Conservation (phyloP, 495 filamentous ascomycete species). For the Podospora sp. region DNA sequence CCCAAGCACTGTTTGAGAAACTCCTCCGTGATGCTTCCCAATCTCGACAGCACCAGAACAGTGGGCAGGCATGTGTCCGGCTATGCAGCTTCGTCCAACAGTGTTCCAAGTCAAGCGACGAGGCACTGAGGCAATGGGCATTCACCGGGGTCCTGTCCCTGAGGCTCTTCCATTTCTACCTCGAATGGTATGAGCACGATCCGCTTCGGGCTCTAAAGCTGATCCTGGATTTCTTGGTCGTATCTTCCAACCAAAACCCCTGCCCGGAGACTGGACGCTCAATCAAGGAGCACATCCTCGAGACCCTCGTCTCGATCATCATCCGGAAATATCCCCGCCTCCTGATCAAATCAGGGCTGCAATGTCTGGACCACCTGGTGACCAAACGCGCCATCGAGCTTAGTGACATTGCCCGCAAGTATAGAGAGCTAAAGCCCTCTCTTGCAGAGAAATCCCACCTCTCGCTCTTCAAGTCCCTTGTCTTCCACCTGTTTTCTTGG, state of each 20-base stretch:
- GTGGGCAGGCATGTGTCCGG: constrained; percentile 51
- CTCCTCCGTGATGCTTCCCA: constrained; percentile 50
- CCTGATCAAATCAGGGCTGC: constrained; percentile 64
- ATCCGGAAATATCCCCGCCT: constrained; percentile 52
- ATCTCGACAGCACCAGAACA: constrained; percentile 39
- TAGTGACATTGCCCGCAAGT: constrained; percentile 40
- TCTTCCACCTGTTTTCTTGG: constrained; percentile 60
- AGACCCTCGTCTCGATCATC: constrained; percentile 52
- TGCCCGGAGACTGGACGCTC: constrained; percentile 35
- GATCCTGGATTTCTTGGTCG: constrained; percentile 61
- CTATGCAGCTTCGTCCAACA: constrained; percentile 59
- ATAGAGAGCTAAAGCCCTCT: constrained; percentile 35
- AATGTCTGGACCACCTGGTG: constrained; percentile 62
- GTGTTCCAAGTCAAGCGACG: constrained; percentile 49
- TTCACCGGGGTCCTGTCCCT: constrained; percentile 58
- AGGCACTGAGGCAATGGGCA: constrained; percentile 44
- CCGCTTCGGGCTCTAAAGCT: constrained; percentile 76
- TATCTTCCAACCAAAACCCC: constrained; percentile 55
- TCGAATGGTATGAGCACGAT: constrained; percentile 73
- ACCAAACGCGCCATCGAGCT: constrained; percentile 53
- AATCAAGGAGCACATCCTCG: constrained; percentile 45
- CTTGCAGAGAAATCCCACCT: constrained; percentile 24
- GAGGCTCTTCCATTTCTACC: constrained; percentile 67
- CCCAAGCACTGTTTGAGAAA: constrained; percentile 38
- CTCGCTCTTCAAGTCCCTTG: constrained; percentile 47